These are phyloP conservation scores for Isochrysis galbana DNA, from an alignment of 78 protist genomes.

Conservation along the genomic window DNA sequence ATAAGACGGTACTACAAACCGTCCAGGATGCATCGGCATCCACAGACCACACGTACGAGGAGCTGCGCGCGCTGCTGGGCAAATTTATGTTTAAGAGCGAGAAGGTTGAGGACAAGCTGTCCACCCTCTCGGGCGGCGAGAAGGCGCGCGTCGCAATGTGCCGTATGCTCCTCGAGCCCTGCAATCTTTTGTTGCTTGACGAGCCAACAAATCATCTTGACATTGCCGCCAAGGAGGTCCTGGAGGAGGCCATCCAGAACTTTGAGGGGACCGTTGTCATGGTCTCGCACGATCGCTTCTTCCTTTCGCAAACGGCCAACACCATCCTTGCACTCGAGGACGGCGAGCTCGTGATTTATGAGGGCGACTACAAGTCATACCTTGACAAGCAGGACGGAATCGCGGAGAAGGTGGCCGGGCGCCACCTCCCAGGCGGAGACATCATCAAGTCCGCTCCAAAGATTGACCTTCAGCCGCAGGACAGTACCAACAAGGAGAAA, in stretches of 20 bases:
- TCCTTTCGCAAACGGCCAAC: slow-evolving; percentile 41
- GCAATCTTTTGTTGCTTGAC: slow-evolving; percentile 32
- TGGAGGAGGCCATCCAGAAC: slow-evolving; percentile 38
- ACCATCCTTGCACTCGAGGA: slow-evolving; percentile 40
- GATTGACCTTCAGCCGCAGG: not conserved
- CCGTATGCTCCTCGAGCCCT: slow-evolving; percentile 52
- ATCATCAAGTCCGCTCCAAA: not conserved
- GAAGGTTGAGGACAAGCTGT: not conserved
- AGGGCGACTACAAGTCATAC: slow-evolving; percentile 40
- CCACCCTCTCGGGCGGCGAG: slow-evolving; percentile 48
- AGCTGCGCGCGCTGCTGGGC: slow-evolving; percentile 46
- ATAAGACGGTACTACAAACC: slow-evolving; percentile 42
- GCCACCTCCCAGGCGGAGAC: not conserved
- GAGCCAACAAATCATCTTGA: slow-evolving; percentile 63
- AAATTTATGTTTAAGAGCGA: slow-evolving; percentile 45
- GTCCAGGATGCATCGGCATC: not conserved
- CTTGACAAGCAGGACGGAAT: slow-evolving; percentile 11
- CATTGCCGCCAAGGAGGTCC: slow-evolving; percentile 54
- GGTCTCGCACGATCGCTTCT: slow-evolving; percentile 61
- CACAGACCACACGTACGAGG: slow-evolving; percentile 22
- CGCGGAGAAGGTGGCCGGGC: not conserved
- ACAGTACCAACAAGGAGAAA: not conserved
- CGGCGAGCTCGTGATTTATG: slow-evolving; percentile 16
- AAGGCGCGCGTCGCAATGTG: slow-evolving; percentile 57
- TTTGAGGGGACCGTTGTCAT: slow-evolving; percentile 51